A percentile compares a stretch with the other conserved stretches of the same genome.
phyloP scores from a whole-genome alignment of 345 rosid species.

The Lumnitzera racemosa region DNA sequence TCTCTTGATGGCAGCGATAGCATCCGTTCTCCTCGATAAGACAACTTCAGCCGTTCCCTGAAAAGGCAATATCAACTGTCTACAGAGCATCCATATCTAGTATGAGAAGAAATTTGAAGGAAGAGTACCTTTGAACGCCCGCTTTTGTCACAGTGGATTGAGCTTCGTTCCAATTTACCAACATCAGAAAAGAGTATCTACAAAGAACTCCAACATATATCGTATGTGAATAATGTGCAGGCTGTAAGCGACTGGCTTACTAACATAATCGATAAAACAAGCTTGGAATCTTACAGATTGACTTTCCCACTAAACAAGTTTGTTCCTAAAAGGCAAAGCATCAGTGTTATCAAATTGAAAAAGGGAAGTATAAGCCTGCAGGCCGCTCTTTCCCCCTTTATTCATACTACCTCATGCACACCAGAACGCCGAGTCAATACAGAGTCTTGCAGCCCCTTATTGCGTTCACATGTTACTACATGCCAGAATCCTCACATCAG shows the following conservation, averaged over 20 bases:
- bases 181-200: slow-evolving; percentile 52
- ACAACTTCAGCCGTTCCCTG: slow-evolving; percentile 67
- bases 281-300: too few relatives aligned
- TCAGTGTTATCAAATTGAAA: too few relatives aligned
- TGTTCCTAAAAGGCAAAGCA: too few relatives aligned
- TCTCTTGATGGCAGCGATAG: slow-evolving; percentile 48
- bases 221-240: background rate
- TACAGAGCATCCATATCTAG: background rate
- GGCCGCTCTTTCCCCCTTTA: too few relatives aligned
- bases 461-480: too few relatives aligned
- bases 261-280: too few relatives aligned
- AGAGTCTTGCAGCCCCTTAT: too few relatives aligned
- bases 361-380: too few relatives aligned
- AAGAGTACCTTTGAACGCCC: slow-evolving; percentile 59
- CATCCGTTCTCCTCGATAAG: slow-evolving; percentile 30
- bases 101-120: background rate
- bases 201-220: slow-evolving; percentile 2
- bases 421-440: too few relatives aligned
- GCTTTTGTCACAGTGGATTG: slow-evolving; percentile 44
- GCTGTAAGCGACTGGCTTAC: background rate
- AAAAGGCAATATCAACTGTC: slow-evolving; percentile 11
- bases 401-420: too few relatives aligned
- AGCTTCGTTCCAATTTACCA: slow-evolving; percentile 40
- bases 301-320: too few relatives aligned
- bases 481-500: too few relatives aligned